phyloP scores from a whole-genome alignment of 2,329 filamentous ascomycete species.

The Ceratocystis huliohia region DNA sequence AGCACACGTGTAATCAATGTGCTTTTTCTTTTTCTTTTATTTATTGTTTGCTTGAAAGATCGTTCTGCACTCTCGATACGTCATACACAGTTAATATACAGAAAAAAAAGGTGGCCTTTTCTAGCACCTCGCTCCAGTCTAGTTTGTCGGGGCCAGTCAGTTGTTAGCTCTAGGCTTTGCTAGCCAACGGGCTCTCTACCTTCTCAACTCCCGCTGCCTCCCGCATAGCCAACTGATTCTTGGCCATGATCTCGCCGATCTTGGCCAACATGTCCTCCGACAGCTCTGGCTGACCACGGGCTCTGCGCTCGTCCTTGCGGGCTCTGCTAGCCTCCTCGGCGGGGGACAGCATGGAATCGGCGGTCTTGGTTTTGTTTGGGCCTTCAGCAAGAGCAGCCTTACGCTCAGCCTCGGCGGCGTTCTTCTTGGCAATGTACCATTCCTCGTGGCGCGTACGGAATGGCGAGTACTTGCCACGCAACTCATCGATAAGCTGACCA shows the following conservation, averaged over 20 bases:
- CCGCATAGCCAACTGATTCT: conserved; percentile 33
- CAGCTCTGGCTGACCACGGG: conserved; percentile 43
- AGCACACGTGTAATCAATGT: not conserved
- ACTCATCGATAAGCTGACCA: conserved; percentile 63
- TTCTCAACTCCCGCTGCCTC: conserved; percentile 17
- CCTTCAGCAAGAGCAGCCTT: conserved; percentile 26
- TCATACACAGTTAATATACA: conserved; percentile 20
- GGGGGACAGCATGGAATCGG: conserved; percentile 40
- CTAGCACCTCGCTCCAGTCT: not conserved
- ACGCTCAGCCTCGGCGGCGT: conserved; percentile 41
- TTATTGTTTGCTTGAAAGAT: not conserved
- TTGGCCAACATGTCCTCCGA: conserved; percentile 47
- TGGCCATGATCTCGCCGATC: conserved; percentile 49
- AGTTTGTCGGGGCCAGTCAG: no score
- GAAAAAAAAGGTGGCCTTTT: not conserved
- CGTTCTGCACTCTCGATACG: not conserved
- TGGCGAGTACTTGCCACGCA: conserved; percentile 68
- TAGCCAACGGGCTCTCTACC: conserved; percentile 14
- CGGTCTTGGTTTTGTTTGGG: conserved; percentile 24
- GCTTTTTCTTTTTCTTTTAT: conserved; percentile 5
- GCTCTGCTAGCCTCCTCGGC: conserved; percentile 47
- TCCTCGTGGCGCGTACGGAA: conserved; percentile 71
- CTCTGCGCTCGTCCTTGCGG: conserved; percentile 39
- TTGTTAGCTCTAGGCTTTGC: not conserved
- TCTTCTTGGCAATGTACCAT: conserved; percentile 55